These are phyloP conservation scores for Paraphaeosphaeria sporulosa DNA, from an alignment of 2,329 filamentous ascomycete species.

Conservation along the genomic window DNA sequence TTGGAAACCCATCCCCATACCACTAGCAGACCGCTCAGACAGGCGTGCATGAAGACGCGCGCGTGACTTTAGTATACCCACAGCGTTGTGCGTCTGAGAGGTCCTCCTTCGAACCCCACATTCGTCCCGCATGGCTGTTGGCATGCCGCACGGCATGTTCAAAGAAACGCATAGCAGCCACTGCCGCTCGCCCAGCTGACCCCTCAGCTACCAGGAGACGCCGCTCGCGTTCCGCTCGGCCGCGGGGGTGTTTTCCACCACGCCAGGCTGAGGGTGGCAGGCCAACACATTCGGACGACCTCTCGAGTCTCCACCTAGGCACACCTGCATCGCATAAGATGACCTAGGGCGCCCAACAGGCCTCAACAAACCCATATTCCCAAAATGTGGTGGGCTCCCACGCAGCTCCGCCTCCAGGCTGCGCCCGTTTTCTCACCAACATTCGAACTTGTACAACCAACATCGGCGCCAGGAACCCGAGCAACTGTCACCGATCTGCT, in stretches of 20 bases:
- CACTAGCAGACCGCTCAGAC: slow-evolving; percentile 7
- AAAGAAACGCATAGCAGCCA: slow-evolving; percentile 7
- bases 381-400: neutral
- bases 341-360: neutral
- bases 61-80: slow-evolving; percentile 13
- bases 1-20: neutral
- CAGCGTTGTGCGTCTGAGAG: slow-evolving; percentile 12
- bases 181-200: neutral
- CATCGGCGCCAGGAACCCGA: neutral
- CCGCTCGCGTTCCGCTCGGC: neutral
- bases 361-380: slow-evolving; percentile 5
- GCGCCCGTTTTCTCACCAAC: neutral
- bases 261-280: slow-evolving; percentile 1
- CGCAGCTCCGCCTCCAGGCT: neutral
- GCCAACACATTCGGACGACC: neutral
- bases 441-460: slow-evolving; percentile 13
- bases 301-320: neutral
- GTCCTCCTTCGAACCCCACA: slow-evolving; percentile 18
- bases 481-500: slow-evolving; percentile 15
- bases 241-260: neutral
- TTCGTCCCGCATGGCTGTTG: slow-evolving; percentile 4
- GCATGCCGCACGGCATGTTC: slow-evolving; percentile 7
- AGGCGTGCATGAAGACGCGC: slow-evolving; percentile 2
- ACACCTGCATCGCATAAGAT: neutral
- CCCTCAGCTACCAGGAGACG: neutral